Base-by-base conservation (phyloP, 257 asterid genomes). In the Lycium barbarum region DNA sequence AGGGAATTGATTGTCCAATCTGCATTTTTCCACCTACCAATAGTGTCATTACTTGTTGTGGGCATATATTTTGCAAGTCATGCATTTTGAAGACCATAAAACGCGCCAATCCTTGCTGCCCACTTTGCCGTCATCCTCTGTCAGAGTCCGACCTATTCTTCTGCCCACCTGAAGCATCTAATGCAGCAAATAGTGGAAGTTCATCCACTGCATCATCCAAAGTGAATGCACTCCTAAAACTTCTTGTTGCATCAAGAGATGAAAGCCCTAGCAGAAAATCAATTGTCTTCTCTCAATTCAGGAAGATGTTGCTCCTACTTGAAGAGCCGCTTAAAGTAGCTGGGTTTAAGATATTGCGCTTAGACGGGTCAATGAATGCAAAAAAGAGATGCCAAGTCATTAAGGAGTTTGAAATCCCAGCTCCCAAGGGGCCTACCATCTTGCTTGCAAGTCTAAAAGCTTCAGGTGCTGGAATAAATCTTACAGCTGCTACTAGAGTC, bases 401-500 rank as follows among this genome's bases (percentile, higher is more conserved):
- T 6, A 88, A 90, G 82, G 95, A 91, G 57, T 96, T 96, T 62
- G 93, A 90, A 4, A 86, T 86, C 9, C 89, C 93, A 0, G 90
- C 85, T 1, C 95, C 95, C 0, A 89, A 85, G 2, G 97, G 97
- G 47, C 94, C 99, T 18, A 93, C 94, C 12, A 87, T 96, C 83
- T 86, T 96, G 88, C 97, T 96, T 49, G 99, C 98, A 0, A 96
- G 97, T 83, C 85, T 96, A 4, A 93, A 92, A 87, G 98, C 99
- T 59, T 92, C 95, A 20, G 92, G 94, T 67, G 93, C 90, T 0
- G 98, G 99, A 83, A 93, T 95, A 84, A 93, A 95, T 85, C 95
- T 96, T 7, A 90, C 98, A 7, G 93, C 91, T 47, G 99, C 98
- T 12, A 92, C 98, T 5, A 90, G 90, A 13, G 99, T 95, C 12